Percentiles rank a stretch among this genome's conserved stretches.
These are phyloP conservation scores for Eudorina sp. DNA, from an alignment of 139 green algal genomes.

Conservation along the genomic window DNA sequence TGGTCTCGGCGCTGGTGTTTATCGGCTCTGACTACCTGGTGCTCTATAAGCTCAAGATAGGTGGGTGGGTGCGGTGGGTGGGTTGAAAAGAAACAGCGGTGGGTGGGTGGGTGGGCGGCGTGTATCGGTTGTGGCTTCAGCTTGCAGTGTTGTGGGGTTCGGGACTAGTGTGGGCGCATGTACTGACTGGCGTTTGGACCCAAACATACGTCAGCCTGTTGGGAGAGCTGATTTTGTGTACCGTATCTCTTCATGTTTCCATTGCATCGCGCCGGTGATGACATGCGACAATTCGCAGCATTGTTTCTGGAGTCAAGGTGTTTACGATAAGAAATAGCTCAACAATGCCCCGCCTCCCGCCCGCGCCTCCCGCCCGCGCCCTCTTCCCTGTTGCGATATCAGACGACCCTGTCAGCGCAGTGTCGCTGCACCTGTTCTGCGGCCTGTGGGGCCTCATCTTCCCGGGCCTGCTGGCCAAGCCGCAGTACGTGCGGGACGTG, in stretches of 20 bases:
- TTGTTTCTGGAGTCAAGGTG: no score
- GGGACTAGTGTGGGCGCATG: no score
- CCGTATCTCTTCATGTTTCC: no score
- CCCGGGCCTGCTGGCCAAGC: constrained; percentile 58
- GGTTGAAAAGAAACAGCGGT: neutral
- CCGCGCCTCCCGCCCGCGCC: constrained; percentile 30
- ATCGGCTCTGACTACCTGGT: neutral
- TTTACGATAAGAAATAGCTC: no score
- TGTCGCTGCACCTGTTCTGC: constrained; percentile 39
- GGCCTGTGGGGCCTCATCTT: constrained; percentile 66
- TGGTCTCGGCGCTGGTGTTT: constrained; percentile 63
- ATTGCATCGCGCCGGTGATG: no score
- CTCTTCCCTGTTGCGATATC: neutral
- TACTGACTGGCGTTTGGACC: no score
- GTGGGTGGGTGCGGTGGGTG: neutral
- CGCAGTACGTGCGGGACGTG: constrained; percentile 56
- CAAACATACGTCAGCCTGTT: no score
- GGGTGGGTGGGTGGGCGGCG: neutral
- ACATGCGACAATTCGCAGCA: no score
- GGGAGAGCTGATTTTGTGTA: no score
- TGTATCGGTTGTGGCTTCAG: neutral
- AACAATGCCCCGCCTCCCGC: no score
- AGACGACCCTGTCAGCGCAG: constrained; percentile 36
- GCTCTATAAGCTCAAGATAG: constrained; percentile 44
- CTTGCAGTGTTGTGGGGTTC: no score